Evolutionary conservation across 192 early-diverging fungal genomes (phyloP), one percentile per base, ranked within the genome.

Genomic region (Irineochytrium annulatum): DNA sequence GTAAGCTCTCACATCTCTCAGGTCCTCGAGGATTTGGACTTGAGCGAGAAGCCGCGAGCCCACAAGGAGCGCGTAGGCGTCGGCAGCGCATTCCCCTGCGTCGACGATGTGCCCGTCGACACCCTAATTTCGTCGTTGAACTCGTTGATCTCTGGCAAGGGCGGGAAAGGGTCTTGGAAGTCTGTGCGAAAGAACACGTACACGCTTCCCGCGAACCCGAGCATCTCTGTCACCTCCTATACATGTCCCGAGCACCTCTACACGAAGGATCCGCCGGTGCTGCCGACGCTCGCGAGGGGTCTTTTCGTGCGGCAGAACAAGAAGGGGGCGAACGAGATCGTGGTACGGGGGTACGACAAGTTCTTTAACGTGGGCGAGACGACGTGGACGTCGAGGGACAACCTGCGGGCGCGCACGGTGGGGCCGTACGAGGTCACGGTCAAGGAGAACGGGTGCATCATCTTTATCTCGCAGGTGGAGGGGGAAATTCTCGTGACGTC

Each of bases 381-480:
- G 8, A 43, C 51, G 14, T 26, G 28, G 52, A 63, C 77, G 73
- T 3, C 34, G 59, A 86, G 84, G 78, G 56, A 64, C 1, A 75
- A 72, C 54, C 68, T 97, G 28, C 63, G 71, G 30, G 53, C 39
- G 1, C 43, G 89, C 28, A 94, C 93, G 0, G 35, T 54, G 8
- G 90, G 89, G 0, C 95, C 95, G 1, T 98, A 91, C 63, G 89
- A 98, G 69, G 72, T 95, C 27, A 93, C 92, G 0, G 76, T 92
- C 26, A 98, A 98, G 75, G 95, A 98, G 68, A 94, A 98, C 66
- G 95, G 95, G 11, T 98, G 94, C 65, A 87, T 98, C 59, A 94
- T 95, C 55, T 88, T 93, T 30, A 86, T 90, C 37, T 67, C 88
- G 1, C 86, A 82, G 0, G 43, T 85, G 22, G 81, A 89, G 33